Evolutionary conservation across 306 rosid genomes (phyloP).

Genomic region (Dalbergia oliveri): DNA sequence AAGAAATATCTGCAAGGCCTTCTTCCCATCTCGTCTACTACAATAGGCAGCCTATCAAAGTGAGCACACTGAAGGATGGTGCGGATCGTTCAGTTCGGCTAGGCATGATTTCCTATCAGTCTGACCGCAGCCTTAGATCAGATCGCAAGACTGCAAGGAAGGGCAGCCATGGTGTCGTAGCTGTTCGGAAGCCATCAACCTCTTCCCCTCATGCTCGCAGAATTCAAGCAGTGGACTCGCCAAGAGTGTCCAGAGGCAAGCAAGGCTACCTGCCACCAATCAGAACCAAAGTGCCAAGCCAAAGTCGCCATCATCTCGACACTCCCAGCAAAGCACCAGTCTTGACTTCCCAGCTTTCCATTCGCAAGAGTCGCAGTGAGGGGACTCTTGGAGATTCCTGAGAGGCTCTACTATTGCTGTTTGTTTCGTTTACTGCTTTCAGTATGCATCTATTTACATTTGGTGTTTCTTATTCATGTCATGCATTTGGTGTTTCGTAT

Average conservation of each 20-base stretch:
- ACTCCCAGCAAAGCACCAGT: conserved; percentile 49
- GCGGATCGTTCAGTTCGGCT: conserved; percentile 74
- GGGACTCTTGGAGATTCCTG: conserved; percentile 72
- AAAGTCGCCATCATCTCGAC: conserved; percentile 55
- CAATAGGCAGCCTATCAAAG: conserved; percentile 73
- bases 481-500: conserved; percentile 10
- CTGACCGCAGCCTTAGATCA: conserved; percentile 71
- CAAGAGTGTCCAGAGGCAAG: conserved; percentile 59
- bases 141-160: conserved; percentile 78
- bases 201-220: conserved; percentile 54
- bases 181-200: conserved; percentile 56
- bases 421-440: conserved; percentile 9
- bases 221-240: conserved; percentile 53
- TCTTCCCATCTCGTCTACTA: conserved; percentile 85
- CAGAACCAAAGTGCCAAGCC: conserved; percentile 57
- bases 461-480: conserved; percentile 8
- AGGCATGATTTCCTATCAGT: conserved; percentile 72
- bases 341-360: conserved; percentile 47
- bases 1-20: conserved; percentile 89
- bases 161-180: conserved; percentile 49
- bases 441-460: conserved; percentile 42
- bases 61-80: conserved; percentile 67
- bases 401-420: conserved; percentile 43
- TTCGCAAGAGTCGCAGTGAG: conserved; percentile 85
- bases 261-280: conserved; percentile 67